Evolutionary conservation across 768 basidiomycete species (phyloP), one percentile per base, ranked within the genome.

Genomic region (Podaxis mareebaensis): DNA sequence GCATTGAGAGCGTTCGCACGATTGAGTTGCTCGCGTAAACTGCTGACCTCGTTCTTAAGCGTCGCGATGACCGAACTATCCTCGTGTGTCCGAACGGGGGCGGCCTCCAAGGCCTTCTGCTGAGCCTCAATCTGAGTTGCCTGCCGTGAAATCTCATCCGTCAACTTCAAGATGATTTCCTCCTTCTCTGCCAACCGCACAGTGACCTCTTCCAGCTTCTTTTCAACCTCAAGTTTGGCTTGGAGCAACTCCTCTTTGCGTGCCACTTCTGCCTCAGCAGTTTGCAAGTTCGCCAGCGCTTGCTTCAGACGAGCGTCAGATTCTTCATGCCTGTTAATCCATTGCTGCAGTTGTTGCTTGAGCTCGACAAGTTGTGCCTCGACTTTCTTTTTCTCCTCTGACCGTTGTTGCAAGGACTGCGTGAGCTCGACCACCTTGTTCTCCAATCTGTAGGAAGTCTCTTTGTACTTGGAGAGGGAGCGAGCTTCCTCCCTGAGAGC

Each of bases 401-500:
- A 95, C 53, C 96, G 89, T 71, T 84, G 89, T 75, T 98, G 97
- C 12, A 99, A 84, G 15, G 79, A 87, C 73, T 99, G 97, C 0
- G 97, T 99, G 65, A 99, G 90, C 73, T 99, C 96, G 63, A 99
- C 94, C 49, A 99, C 97, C 78, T 99, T 99, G 83, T 99, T 99
- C 79, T 99, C 97, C 61, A 99, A 83, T 68, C 87, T 88, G 72
- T 99, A 99, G 0, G 96, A 98, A 67, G 96, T 97, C 77, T 97
- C 95, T 79, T 97, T 98, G 87, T 96, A 98, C 73, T 95, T 97
- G 68, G 93, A 92, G 30, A 96, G 96, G 1, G 97, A 99, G 57
- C 95, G 93, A 5, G 97, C 97, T 75, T 99, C 97, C 7, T 89
- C 85, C 71, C 85, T 90, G 66, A 99, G 85, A 10, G 78, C 79